These are phyloP conservation scores for Artemisia annua DNA, from an alignment of 129 eudicot species.

Conservation along the genomic window DNA sequence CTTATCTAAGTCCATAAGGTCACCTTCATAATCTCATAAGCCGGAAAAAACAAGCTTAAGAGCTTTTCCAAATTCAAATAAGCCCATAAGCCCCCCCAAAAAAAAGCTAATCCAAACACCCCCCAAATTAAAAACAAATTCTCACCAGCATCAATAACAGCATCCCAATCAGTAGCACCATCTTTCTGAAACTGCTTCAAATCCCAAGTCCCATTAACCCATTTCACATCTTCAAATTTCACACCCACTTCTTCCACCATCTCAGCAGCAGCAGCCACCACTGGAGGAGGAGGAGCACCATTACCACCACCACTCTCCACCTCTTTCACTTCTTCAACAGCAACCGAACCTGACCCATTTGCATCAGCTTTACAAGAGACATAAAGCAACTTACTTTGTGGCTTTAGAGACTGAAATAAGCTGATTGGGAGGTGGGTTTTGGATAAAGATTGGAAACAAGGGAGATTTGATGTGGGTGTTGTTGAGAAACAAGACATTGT, in stretches of 20 bases:
- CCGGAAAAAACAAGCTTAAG: too few relatives aligned
- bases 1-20: too few relatives aligned
- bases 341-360: constrained; percentile 57
- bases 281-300: constrained; percentile 44
- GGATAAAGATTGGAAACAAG: constrained; percentile 42
- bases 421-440: constrained; percentile 43
- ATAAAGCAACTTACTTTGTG: constrained; percentile 41
- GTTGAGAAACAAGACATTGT: constrained; percentile 65
- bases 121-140: constrained; percentile 9
- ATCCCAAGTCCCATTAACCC: constrained; percentile 98
- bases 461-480: constrained; percentile 53
- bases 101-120: too few relatives aligned
- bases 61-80: too few relatives aligned
- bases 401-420: constrained; percentile 38
- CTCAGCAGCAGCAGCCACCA: neutral
- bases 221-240: constrained; percentile 62
- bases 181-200: constrained; percentile 73
- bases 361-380: constrained; percentile 48
- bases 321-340: constrained; percentile 36
- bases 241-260: constrained; percentile 36
- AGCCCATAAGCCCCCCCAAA: too few relatives aligned
- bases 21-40: too few relatives aligned
- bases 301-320: constrained; percentile 41
- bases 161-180: constrained; percentile 91
- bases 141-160: constrained; percentile 98